These are phyloP conservation scores for Dysphania ambrosioides DNA, from an alignment of 148 eudicot genomes.

Conservation along the genomic window DNA sequence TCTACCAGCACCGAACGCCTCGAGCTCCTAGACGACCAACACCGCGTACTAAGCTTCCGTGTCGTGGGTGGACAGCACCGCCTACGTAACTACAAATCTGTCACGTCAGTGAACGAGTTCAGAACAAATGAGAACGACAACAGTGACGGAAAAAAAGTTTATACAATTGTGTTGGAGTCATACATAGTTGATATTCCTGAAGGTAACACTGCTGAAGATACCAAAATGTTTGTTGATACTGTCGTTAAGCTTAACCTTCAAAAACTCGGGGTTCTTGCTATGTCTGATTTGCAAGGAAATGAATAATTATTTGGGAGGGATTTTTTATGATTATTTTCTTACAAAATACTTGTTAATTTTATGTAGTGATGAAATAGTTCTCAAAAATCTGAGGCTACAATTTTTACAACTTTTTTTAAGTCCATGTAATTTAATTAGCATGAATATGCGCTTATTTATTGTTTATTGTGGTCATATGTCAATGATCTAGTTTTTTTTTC, in stretches of 20 bases:
- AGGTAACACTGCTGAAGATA: slow-evolving; percentile 73
- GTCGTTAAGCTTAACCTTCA: slow-evolving; percentile 80
- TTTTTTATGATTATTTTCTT: background rate
- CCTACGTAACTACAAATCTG: slow-evolving; percentile 60
- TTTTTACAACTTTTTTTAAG: background rate
- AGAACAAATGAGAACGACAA: too few species aligned
- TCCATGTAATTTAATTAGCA: background rate
- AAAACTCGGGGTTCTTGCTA: slow-evolving; percentile 65
- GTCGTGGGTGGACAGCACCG: slow-evolving; percentile 85
- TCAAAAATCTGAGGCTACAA: background rate
- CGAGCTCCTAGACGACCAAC: slow-evolving; percentile 62
- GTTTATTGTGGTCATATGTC: background rate
- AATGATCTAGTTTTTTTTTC: background rate
- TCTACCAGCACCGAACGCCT: slow-evolving; percentile 72
- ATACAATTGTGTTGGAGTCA: slow-evolving; percentile 64
- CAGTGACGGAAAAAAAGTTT: slow-evolving; percentile 17
- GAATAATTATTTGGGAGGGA: slow-evolving; percentile 26
- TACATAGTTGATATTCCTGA: slow-evolving; percentile 80
- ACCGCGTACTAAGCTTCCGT: slow-evolving; percentile 56
- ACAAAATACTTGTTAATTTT: background rate
- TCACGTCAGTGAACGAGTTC: slow-evolving; percentile 74
- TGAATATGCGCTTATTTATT: too few species aligned
- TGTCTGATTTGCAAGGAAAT: slow-evolving; percentile 50
- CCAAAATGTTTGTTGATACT: slow-evolving; percentile 87
- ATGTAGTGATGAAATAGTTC: background rate